Evolutionary conservation across 345 rosid genomes (phyloP), one percentile per base, ranked within the genome.

Genomic region (Salix udensis): DNA sequence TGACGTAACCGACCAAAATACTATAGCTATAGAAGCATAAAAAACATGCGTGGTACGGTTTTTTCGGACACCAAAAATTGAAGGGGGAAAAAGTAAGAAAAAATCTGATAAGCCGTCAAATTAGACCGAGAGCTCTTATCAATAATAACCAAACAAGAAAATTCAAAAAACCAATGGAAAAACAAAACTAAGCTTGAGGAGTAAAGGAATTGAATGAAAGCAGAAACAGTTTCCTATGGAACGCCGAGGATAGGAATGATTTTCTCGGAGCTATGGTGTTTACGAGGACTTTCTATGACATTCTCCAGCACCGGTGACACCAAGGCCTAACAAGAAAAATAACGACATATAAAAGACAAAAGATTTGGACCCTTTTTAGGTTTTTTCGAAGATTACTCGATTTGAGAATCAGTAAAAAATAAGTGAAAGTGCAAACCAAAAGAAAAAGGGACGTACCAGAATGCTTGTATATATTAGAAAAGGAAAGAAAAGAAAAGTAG

Each of bases 171-270:
- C 12, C 44, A 10, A 42, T n/a, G 26, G 37, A 72, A 21, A 11
- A 55, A 14, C 31, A 18, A 13, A 78, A 65, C 85, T 24, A 71
- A 94, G 97, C 98, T 87, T 55, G 86, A 84, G 39, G 91, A 80
- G 82, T 90, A 92, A 34, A 94, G 84, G 81, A 86, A 92, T 72
- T 83, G 82, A 31, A 92, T 60, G 46, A 92, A 94, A 4, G 90
- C 80, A 0, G 88, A 84, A 73, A 94, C 98, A 72, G 98, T 96
- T 66, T 83, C 88, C 84, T 87, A 82, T 4, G 97, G 97, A 58
- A 94, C 98, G 12, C 98, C 97, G 67, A 87, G 87, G 76, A 94
- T 91, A 46, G 87, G 88, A 31, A 94, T 84, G 76, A 88, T 30
- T 30, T 30, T 30, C 30, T 30, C 3, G 30, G 30, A 30, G 30